Evolutionary conservation across 1,139 yeast species (phyloP).

Genomic region (Kodamaea suecica): DNA sequence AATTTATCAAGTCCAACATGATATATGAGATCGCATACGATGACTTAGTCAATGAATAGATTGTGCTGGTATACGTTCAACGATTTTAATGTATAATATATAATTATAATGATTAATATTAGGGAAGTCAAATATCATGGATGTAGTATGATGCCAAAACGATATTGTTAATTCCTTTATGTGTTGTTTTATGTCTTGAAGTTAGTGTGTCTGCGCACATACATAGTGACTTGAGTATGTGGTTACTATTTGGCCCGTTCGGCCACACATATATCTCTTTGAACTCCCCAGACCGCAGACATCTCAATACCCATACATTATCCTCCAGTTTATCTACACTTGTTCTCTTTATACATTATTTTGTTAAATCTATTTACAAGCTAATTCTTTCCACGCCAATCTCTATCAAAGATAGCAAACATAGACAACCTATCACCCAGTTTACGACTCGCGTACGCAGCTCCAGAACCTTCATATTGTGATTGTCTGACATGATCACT

Average conservation of each 20-base stretch:
- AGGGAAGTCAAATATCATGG: too few relatives aligned
- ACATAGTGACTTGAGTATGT: too few relatives aligned
- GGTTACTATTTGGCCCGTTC: too few relatives aligned
- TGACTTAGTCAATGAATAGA: slow-evolving; percentile 25
- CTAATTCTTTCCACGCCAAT: slow-evolving; percentile 1
- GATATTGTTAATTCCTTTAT: too few relatives aligned
- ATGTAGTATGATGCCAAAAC: too few relatives aligned
- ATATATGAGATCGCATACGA: slow-evolving; percentile 43
- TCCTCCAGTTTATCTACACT: not conserved
- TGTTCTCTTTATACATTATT: not conserved
- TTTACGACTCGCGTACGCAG: slow-evolving; percentile 52
- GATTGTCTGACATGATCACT: slow-evolving; percentile 40
- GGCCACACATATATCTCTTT: too few relatives aligned
- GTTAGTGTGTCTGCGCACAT: too few relatives aligned
- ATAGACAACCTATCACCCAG: slow-evolving; percentile 38
- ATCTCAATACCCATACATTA: too few relatives aligned
- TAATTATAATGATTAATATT: too few relatives aligned
- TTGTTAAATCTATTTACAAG: not conserved
- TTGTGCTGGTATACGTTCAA: not conserved
- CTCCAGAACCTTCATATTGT: slow-evolving; percentile 65
- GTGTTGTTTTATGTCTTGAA: too few relatives aligned
- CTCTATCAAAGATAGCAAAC: slow-evolving; percentile 17
- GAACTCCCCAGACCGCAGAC: too few relatives aligned
- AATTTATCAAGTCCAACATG: slow-evolving; percentile 36
- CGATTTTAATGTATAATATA: not conserved